Base-by-base conservation (phyloP, 208 protist genomes). In the Trypanosoma vivax region DNA sequence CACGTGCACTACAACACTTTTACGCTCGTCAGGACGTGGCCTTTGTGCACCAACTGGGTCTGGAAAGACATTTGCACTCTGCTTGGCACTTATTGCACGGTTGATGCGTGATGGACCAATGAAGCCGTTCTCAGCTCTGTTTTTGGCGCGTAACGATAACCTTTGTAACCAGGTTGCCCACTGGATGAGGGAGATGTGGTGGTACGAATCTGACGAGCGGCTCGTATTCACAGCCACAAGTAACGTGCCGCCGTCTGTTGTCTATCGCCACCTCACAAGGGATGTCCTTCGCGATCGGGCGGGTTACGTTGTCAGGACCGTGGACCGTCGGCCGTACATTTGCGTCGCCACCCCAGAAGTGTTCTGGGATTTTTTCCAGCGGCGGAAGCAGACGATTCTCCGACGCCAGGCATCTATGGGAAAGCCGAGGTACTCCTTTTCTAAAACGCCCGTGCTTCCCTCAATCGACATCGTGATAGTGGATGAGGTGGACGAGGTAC, bases 111-210 rank as follows among this genome's bases (percentile, higher is more conserved):
- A 88, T 24, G 88, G 88, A 10, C 88, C 88, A 16, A 90, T 92
- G 83, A 95, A 90, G 60, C 65, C 85, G 2, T 67, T 90, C 30
- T 89, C 88, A 4, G 84, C 73, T 16, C 25, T 95, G 7, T 72
- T 95, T 23, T 70, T 95, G 5, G 83, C 83, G 24, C 70, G 60
- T 56, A 88, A 75, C 48, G 82, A 92, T 59, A 54, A 76, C 43
- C 66, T 95, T 16, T 86, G 79, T 41, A 65, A 72, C 29, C 88
- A 95, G 60, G 73, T 90, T 52, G 79, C 83, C 51, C 70, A 33
- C 53, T 92, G 88, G 84, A 59, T 95, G 76, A 60, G 55, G 3
- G 78, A 87, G 65, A 83, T 95, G 79, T 95, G 88, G 88, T 92
- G 88, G 79, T 88, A 83, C 67, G 58, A 73, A 10, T 75, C 78